Base-by-base conservation (phyloP, 1,139 yeast species). In the Keqinozyma sinolaborantium region DNA sequence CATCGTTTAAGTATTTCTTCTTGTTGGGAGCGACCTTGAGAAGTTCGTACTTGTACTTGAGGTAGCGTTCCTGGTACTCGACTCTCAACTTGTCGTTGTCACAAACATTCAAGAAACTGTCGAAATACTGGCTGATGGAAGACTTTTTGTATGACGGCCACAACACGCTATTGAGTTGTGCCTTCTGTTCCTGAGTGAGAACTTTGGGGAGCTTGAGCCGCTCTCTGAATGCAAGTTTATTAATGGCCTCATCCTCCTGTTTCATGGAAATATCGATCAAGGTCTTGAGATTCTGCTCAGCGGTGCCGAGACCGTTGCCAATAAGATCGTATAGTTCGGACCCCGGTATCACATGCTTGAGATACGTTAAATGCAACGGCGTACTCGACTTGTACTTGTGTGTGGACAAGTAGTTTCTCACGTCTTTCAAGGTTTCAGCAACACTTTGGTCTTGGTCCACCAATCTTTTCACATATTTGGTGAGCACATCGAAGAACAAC, bases 21-120 rank as follows among this genome's bases (percentile, higher is more conserved):
- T 60, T 58, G 37, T 79, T 77, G 0, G 70, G 64, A 1, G 64
- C 56, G 0, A 68, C 47, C 53, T 49, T 64, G 30, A 90, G 58
- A 25, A 77, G 54, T 14, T 72, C 71, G 41, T 79, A 73, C 38
- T 73, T 71, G 50, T 79, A 79, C 37, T 69, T 67, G 27, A 90
- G 56, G 44, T 71, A 67, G 30, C 72, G 70, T 16, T 74, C 79
- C 53, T 90, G 95, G 29, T 70, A 58, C 7, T 56, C 48, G n/a
- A 73, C 57, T 42, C 97, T 70, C 31, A 62, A 51, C 0, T 54
- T 69, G 41, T 86, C 95, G 47, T 84, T 84, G 40, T 75, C 68
- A 23, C 81, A 68, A 23, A 74, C 51, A 47, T 83, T 77, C 33
- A 88, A 68, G 34, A 82, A 61, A 33, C 65, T 64, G 23, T 70